These are phyloP conservation scores for Ceratocystiopsis sp. DNA, from an alignment of 2,329 filamentous ascomycete genomes.

Conservation along the genomic window DNA sequence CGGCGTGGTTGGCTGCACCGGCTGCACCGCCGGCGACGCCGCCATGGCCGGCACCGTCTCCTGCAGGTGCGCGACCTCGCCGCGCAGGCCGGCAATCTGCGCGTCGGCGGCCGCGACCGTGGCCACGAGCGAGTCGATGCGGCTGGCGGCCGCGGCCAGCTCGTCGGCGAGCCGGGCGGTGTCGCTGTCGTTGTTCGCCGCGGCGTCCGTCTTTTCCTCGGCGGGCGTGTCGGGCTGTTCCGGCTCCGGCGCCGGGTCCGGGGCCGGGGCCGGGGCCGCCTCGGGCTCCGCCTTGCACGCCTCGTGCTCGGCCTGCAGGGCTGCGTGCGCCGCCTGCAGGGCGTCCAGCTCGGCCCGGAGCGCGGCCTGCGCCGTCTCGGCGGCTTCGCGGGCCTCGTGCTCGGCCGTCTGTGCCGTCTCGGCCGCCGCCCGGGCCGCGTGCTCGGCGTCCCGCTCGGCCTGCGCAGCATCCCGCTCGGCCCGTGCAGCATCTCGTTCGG, in stretches of 20 bases:
- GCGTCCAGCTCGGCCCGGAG: background rate
- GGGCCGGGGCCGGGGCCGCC: background rate
- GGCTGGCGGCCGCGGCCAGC: constrained; percentile 1
- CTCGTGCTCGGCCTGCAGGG: background rate
- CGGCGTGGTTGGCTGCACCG: too few species aligned
- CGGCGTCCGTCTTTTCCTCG: too few species aligned
- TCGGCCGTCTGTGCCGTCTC: too few species aligned
- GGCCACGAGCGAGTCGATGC: constrained; percentile 2
- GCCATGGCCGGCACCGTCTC: constrained; percentile 5
- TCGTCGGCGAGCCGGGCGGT: background rate
- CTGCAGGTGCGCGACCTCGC: constrained; percentile 3
- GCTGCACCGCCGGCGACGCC: background rate
- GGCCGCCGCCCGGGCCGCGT: background rate
- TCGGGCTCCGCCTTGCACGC: background rate
- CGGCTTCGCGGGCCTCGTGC: too few species aligned
- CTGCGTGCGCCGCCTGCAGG: constrained; percentile 1
- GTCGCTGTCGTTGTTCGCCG: background rate
- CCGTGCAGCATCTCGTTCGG: background rate
- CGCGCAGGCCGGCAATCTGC: constrained; percentile 5
- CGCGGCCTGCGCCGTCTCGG: too few species aligned
- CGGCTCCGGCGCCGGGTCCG: too few species aligned
- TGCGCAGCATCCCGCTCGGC: constrained; percentile 1
- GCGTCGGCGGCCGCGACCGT: constrained; percentile 1
- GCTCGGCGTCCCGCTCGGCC: background rate
- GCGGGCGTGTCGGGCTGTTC: too few species aligned